phyloP scores from a whole-genome alignment of 2,329 filamentous ascomycete species.

The Nemania serpens region DNA sequence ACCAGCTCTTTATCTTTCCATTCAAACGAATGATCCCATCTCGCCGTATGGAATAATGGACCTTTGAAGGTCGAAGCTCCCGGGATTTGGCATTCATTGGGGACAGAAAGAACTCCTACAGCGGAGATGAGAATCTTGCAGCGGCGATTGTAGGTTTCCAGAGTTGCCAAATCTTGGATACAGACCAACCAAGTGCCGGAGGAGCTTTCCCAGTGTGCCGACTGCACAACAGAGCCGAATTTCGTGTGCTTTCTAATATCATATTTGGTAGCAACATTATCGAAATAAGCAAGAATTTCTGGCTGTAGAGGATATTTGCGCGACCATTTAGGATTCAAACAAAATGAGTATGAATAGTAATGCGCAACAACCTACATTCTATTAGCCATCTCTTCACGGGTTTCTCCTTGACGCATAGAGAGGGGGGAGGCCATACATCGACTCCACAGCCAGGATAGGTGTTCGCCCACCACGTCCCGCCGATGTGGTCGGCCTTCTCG shows the following conservation, averaged over 20 bases:
- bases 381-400: too few species aligned
- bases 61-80: conserved; percentile 18
- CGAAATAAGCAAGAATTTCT: conserved; percentile 19
- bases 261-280: conserved; percentile 17
- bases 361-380: conserved; percentile 18
- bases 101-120: conserved; percentile 12
- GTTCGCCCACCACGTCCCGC: conserved; percentile 21
- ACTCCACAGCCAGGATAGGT: conserved; percentile 25
- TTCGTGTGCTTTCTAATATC: conserved; percentile 11
- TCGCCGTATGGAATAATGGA: conserved; percentile 19
- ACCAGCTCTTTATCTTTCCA: conserved; percentile 21
- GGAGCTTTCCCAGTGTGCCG: conserved; percentile 16
- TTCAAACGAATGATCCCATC: conserved; percentile 23
- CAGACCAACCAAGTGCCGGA: conserved; percentile 21
- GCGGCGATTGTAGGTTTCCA: conserved; percentile 10
- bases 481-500: conserved; percentile 14
- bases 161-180: conserved; percentile 12
- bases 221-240: conserved; percentile 9
- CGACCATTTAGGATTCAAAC: conserved; percentile 20
- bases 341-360: conserved; percentile 21
- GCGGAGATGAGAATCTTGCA: conserved; percentile 25
- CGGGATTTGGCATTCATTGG: conserved; percentile 13
- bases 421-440: conserved; percentile 11
- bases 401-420: too few species aligned
- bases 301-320: conserved; percentile 22